phyloP scores from a whole-genome alignment of 768 basidiomycete species.

The Termitomyces bulborhizus region DNA sequence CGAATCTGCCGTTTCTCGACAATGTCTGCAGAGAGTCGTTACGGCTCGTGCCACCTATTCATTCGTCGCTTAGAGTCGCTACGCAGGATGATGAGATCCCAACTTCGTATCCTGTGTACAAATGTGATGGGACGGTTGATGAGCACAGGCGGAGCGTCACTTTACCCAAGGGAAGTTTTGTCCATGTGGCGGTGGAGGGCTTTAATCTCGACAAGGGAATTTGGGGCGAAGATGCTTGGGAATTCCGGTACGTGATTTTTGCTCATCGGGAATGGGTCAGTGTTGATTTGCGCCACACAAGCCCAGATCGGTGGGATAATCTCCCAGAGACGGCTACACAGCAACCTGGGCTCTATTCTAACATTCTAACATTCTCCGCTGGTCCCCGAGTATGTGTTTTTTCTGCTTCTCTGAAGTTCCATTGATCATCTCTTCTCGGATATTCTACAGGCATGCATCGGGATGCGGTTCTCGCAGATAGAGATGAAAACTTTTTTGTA shows the following conservation, averaged over 20 bases:
- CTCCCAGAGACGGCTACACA: conserved; percentile 58
- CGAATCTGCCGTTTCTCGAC: conserved; percentile 64
- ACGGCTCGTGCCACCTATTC: conserved; percentile 74
- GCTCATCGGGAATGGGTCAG: not conserved
- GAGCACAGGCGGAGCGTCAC: conserved; percentile 35
- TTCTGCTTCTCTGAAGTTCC: not conserved
- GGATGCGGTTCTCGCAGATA: conserved; percentile 75
- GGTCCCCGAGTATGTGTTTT: conserved; percentile 65
- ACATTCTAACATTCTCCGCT: conserved; percentile 73
- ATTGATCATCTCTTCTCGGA: not conserved
- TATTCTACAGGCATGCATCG: conserved; percentile 64
- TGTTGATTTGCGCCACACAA: conserved; percentile 18
- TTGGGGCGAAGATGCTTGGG: conserved; percentile 81
- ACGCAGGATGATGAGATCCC: conserved; percentile 76
- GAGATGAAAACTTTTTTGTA: conserved; percentile 78
- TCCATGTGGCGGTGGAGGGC: conserved; percentile 75
- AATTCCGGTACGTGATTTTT: conserved; percentile 54
- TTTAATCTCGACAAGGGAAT: conserved; percentile 75
- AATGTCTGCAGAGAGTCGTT: conserved; percentile 72
- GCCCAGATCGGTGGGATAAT: conserved; percentile 78
- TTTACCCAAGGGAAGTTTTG: conserved; percentile 63
- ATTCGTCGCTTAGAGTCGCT: conserved; percentile 76
- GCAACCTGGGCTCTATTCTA: conserved; percentile 66
- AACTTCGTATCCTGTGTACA: conserved; percentile 52
- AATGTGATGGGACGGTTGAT: conserved; percentile 37